Conservation (phyloP, 805 yeast genomes). For the Clavispora carvajalis region DNA sequence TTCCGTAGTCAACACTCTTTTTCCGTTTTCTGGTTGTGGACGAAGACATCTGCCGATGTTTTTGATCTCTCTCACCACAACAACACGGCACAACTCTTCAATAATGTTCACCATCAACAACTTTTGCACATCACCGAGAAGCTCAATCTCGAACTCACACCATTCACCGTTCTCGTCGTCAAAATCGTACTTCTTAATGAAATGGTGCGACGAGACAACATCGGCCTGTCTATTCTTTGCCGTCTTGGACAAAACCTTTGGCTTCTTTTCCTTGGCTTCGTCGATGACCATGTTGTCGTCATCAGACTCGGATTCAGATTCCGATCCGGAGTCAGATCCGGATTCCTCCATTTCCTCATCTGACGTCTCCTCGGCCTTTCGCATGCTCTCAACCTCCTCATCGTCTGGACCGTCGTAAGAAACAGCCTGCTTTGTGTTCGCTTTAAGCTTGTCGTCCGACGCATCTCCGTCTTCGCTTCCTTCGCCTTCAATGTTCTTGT, state of each 20-base stretch:
- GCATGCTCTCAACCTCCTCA: constrained; percentile 87
- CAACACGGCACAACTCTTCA: constrained; percentile 83
- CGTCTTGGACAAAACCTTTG: constrained; percentile 39
- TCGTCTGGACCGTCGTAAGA: constrained; percentile 95
- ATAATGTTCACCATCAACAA: constrained; percentile 94
- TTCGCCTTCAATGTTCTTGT: constrained; percentile 37
- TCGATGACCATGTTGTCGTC: constrained; percentile 7
- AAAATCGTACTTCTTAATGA: constrained; percentile 76
- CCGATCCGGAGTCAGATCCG: constrained; percentile 24
- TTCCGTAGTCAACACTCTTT: constrained; percentile 80
- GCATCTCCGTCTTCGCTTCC: constrained; percentile 55
- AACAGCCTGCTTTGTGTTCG: constrained; percentile 75
- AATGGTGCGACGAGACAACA: constrained; percentile 65
- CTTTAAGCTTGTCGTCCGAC: constrained; percentile 53
- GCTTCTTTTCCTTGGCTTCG: constrained; percentile 14
- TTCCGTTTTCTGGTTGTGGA: constrained; percentile 58
- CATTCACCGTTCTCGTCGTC: constrained; percentile 86
- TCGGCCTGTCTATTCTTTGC: constrained; percentile 86
- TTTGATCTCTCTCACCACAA: constrained; percentile 90
- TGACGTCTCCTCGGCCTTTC: constrained; percentile 71
- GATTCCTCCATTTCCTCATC: constrained; percentile 55
- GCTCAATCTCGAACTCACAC: constrained; percentile 86
- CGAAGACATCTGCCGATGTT: constrained; percentile 89
- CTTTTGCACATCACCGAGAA: constrained; percentile 83
- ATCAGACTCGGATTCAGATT: constrained; percentile 23